A percentile compares a stretch with the other conserved stretches of the same genome.
phyloP scores from a whole-genome alignment of 2,329 filamentous ascomycete species.

The Epichloe sp. region DNA sequence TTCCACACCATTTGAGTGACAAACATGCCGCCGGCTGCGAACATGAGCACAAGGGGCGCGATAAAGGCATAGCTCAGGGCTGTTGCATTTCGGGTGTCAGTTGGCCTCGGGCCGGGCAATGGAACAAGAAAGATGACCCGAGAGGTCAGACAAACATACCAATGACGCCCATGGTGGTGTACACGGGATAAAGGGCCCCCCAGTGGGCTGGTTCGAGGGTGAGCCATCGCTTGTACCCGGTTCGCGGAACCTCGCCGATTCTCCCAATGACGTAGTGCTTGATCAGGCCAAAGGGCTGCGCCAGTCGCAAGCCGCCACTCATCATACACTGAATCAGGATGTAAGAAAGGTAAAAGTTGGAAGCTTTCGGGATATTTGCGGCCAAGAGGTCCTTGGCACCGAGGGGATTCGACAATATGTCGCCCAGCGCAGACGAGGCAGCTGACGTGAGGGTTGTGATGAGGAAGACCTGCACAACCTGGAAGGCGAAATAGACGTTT shows the following conservation, averaged over 20 bases:
- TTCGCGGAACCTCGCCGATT: slow-evolving; percentile 64
- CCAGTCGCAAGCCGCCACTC: slow-evolving; percentile 58
- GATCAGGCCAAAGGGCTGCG: slow-evolving; percentile 55
- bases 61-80: slow-evolving; percentile 80
- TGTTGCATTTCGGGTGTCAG: slow-evolving; percentile 16
- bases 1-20: slow-evolving; percentile 80
- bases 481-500: slow-evolving; percentile 82
- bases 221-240: slow-evolving; percentile 68
- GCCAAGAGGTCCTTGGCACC: slow-evolving; percentile 54
- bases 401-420: slow-evolving; percentile 50
- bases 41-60: slow-evolving; percentile 71
- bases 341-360: slow-evolving; percentile 90
- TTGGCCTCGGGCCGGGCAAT: neutral
- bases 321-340: slow-evolving; percentile 85
- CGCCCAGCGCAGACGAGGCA: slow-evolving; percentile 53
- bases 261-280: slow-evolving; percentile 48
- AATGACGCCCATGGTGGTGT: slow-evolving; percentile 70
- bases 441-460: slow-evolving; percentile 73
- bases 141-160: slow-evolving; percentile 36
- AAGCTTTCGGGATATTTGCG: slow-evolving; percentile 62
- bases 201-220: slow-evolving; percentile 61
- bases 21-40: slow-evolving; percentile 64
- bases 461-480: slow-evolving; percentile 84
- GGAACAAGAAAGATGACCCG: neutral
- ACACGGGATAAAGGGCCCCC: slow-evolving; percentile 76